These are phyloP conservation scores for Sclerotinia subarctica DNA, from an alignment of 2,329 filamentous ascomycete genomes.

Conservation along the genomic window DNA sequence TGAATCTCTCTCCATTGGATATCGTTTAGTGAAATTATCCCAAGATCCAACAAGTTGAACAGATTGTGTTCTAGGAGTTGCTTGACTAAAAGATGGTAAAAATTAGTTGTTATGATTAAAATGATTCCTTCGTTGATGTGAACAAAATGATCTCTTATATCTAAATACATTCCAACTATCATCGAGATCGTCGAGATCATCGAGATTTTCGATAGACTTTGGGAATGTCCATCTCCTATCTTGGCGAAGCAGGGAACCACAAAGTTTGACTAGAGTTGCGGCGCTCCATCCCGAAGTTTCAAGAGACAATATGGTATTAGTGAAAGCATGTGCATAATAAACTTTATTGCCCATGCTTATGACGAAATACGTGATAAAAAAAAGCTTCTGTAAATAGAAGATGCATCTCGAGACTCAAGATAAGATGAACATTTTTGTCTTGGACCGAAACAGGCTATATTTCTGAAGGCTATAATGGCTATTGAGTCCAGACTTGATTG, in stretches of 20 bases:
- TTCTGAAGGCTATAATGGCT: not conserved
- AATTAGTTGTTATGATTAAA: slow-evolving; percentile 13
- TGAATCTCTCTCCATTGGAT: slow-evolving; percentile 77
- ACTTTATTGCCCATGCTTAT: not conserved
- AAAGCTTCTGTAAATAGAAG: not conserved
- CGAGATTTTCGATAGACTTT: not conserved
- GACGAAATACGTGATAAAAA: not conserved
- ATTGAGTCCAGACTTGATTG: not conserved
- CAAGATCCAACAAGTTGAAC: slow-evolving; percentile 87
- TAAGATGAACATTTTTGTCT: not conserved
- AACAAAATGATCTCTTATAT: slow-evolving; percentile 1
- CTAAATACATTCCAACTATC: not conserved
- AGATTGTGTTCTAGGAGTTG: slow-evolving; percentile 58
- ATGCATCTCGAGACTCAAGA: not conserved
- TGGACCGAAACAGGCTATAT: not conserved
- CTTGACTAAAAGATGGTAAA: slow-evolving; percentile 47
- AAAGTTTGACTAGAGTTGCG: not conserved
- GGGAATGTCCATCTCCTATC: not conserved
- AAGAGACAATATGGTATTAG: not conserved
- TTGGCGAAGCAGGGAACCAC: not conserved
- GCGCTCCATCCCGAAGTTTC: not conserved
- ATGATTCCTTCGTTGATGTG: not conserved
- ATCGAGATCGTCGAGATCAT: not conserved
- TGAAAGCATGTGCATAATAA: not conserved
- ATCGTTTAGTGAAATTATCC: slow-evolving; percentile 84